phyloP scores from a whole-genome alignment of 1,139 yeast genomes.

The Kurtzmaniella quercitrusa region DNA sequence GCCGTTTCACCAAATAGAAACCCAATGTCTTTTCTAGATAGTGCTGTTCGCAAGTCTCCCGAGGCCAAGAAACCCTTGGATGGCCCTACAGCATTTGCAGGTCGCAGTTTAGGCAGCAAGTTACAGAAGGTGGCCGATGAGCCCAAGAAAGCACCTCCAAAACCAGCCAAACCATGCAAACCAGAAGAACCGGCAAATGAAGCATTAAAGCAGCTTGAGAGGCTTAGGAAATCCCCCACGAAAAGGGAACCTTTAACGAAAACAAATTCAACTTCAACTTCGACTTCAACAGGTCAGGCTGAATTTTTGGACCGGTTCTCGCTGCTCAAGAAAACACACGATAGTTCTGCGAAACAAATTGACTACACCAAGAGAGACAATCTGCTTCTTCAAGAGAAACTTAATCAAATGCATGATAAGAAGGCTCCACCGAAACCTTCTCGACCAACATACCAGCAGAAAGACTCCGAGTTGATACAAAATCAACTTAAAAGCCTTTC shows the following conservation, averaged over 20 bases:
- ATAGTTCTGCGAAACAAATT: neutral
- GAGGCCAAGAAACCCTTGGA: slow-evolving; percentile 9
- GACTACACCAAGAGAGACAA: slow-evolving; percentile 21
- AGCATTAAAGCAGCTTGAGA: slow-evolving; percentile 4
- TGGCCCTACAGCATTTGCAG: neutral
- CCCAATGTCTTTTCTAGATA: slow-evolving; percentile 9
- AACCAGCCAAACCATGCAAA: slow-evolving; percentile 4
- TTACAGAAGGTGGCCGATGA: neutral
- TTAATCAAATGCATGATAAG: slow-evolving; percentile 13
- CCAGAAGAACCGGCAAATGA: slow-evolving; percentile 3
- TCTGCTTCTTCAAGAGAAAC: slow-evolving; percentile 20
- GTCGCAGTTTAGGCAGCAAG: neutral
- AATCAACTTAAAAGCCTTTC: slow-evolving; percentile 17
- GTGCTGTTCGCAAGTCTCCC: slow-evolving; percentile 8
- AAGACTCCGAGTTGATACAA: slow-evolving; percentile 22
- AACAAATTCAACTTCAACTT: no score
- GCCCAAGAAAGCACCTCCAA: slow-evolving; percentile 6
- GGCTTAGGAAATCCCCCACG: slow-evolving; percentile 6
- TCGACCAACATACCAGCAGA: slow-evolving; percentile 16
- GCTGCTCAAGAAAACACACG: slow-evolving; percentile 1
- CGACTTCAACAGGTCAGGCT: slow-evolving; percentile 1
- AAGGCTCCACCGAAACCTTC: slow-evolving; percentile 5
- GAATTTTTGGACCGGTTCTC: slow-evolving; percentile 5
- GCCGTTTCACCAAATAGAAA: slow-evolving; percentile 2
- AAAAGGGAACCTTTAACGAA: neutral